phyloP scores from a whole-genome alignment of 2,329 filamentous ascomycete species.

The Leptographium galeiforme region DNA sequence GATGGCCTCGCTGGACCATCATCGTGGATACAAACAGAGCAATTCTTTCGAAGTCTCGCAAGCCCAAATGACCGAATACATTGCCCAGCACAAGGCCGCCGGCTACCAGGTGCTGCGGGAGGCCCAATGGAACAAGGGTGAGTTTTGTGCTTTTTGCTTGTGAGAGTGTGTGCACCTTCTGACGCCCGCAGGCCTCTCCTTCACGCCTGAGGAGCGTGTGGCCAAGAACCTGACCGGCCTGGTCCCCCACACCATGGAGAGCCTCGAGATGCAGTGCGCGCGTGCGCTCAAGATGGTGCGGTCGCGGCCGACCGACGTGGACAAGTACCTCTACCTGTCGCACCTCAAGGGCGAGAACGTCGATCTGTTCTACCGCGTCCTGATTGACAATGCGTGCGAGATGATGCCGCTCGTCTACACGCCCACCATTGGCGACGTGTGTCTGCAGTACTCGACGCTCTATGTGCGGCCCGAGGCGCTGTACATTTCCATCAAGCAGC shows the following conservation, averaged over 20 bases:
- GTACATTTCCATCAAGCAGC: constrained; percentile 92
- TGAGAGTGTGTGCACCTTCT: constrained; percentile 1
- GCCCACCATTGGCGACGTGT: constrained; percentile 88
- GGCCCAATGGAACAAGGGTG: constrained; percentile 55
- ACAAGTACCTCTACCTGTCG: constrained; percentile 76
- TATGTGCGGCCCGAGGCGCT: constrained; percentile 91
- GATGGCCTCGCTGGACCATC: constrained; percentile 44
- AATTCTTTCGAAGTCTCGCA: constrained; percentile 44
- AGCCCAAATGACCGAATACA: constrained; percentile 37
- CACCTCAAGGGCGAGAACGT: constrained; percentile 61
- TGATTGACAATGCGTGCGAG: constrained; percentile 62
- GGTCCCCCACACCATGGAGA: constrained; percentile 51
- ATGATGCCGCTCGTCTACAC: constrained; percentile 79
- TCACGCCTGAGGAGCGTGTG: constrained; percentile 49
- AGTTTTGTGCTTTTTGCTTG: no score
- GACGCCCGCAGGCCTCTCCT: constrained; percentile 39
- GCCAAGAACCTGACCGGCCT: constrained; percentile 53
- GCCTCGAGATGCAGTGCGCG: constrained; percentile 44
- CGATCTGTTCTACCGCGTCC: constrained; percentile 71
- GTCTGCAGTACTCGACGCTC: constrained; percentile 87
- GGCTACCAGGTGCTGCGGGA: constrained; percentile 50
- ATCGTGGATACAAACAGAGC: constrained; percentile 46
- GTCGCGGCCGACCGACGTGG: constrained; percentile 54
- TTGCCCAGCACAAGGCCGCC: constrained; percentile 34
- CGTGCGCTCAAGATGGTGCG: constrained; percentile 64